Evolutionary conservation across 2,329 filamentous ascomycete genomes (phyloP).

Genomic region (Fusarium bactridioides): DNA sequence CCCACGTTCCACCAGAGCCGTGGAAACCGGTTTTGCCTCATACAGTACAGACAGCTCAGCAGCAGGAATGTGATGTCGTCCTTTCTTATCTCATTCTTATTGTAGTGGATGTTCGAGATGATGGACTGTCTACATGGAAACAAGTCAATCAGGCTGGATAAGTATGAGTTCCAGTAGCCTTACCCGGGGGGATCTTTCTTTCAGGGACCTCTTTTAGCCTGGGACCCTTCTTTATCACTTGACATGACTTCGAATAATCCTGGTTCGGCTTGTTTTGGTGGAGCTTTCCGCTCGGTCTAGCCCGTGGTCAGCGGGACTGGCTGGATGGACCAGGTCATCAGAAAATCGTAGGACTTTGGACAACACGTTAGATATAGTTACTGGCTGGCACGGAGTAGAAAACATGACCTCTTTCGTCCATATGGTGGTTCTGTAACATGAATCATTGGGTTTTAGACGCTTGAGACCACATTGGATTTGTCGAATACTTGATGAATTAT

Average conservation of each 20-base stretch:
- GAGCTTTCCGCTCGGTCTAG: constrained; percentile 37
- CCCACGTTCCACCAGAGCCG: constrained; percentile 30
- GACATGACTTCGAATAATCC: constrained; percentile 12
- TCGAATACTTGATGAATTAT: background rate
- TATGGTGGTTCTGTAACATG: background rate
- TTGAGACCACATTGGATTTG: background rate
- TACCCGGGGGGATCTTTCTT: background rate
- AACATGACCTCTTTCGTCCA: background rate
- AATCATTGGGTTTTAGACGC: background rate
- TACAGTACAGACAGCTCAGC: constrained; percentile 10
- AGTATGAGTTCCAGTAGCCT: background rate
- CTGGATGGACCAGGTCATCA: constrained; percentile 27
- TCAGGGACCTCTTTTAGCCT: background rate
- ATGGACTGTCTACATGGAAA: background rate
- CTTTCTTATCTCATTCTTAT: background rate
- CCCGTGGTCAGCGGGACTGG: constrained; percentile 28
- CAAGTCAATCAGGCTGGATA: background rate
- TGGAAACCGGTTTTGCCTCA: constrained; percentile 36
- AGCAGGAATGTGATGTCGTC: background rate
- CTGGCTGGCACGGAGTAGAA: background rate
- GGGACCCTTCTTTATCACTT: constrained; percentile 11
- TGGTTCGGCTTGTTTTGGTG: constrained; percentile 22
- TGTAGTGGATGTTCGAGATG: background rate
- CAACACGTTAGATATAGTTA: background rate
- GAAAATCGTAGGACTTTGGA: constrained; percentile 10